A percentile compares a stretch with the other conserved stretches of the same genome.
Evolutionary conservation across 2,329 filamentous ascomycete genomes (phyloP).

Genomic region (Colletotrichum sp.): DNA sequence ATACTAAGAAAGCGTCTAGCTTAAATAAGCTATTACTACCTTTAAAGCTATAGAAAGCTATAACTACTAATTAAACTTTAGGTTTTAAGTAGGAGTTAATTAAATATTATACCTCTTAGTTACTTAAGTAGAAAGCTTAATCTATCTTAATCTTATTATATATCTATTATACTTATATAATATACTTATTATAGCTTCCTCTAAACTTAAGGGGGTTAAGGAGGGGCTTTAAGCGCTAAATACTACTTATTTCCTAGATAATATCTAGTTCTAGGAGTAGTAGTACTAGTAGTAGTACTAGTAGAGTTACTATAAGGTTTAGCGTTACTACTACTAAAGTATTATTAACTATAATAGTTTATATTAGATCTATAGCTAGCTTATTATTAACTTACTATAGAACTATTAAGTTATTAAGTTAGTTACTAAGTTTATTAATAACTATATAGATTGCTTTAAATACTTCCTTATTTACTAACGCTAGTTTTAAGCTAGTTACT

Average conservation of each 20-base stretch:
- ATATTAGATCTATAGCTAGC: not conserved
- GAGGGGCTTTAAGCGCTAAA: not conserved
- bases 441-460: not conserved
- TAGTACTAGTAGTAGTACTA: no score
- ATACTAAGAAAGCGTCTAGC: no score
- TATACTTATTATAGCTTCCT: not conserved
- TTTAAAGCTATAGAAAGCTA: not conserved
- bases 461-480: not conserved
- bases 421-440: not conserved
- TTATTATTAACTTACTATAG: not conserved
- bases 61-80: not conserved
- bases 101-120: not conserved
- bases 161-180: not conserved
- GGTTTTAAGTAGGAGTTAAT: not conserved
- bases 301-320: not conserved
- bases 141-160: not conserved
- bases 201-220: not conserved
- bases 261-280: no score
- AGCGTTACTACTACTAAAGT: not conserved
- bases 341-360: not conserved
- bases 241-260: not conserved
- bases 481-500: not conserved
- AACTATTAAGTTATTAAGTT: not conserved
- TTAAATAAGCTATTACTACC: not conserved
- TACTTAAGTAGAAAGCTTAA: not conserved